A percentile compares a stretch with the other conserved stretches of the same genome.
These are phyloP conservation scores for Boletus holoroseus DNA, from an alignment of 1,284 basidiomycete genomes.

Conservation along the genomic window DNA sequence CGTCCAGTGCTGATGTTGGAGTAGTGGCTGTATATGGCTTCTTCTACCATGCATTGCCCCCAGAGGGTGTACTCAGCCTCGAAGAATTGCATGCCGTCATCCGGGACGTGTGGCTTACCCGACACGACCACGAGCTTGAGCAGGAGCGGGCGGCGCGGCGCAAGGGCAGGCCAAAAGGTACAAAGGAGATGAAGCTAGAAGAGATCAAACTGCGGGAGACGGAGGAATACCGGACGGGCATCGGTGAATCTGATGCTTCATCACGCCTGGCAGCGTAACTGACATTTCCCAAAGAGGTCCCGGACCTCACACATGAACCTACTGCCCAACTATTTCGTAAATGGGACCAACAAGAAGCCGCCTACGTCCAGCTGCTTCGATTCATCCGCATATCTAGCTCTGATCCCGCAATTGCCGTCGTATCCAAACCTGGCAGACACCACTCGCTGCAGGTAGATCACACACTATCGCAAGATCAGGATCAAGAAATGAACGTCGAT, in stretches of 20 bases:
- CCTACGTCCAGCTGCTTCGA: conserved; percentile 71
- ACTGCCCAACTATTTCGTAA: conserved; percentile 70
- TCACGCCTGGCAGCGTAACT: not conserved
- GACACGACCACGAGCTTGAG: conserved; percentile 66
- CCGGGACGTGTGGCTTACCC: conserved; percentile 65
- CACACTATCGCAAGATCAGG: conserved; percentile 7
- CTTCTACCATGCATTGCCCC: conserved; percentile 72
- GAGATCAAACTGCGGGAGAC: conserved; percentile 63
- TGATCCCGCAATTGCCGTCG: conserved; percentile 41
- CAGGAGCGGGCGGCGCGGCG: conserved; percentile 59
- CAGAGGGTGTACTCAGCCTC: conserved; percentile 57
- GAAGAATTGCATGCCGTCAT: conserved; percentile 67
- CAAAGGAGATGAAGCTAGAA: conserved; percentile 67
- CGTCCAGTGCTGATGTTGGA: conserved; percentile 2
- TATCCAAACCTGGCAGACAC: conserved; percentile 60
- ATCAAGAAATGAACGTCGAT: conserved; percentile 34
- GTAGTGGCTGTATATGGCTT: conserved; percentile 73
- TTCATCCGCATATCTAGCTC: conserved; percentile 67
- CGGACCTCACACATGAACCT: conserved; percentile 70
- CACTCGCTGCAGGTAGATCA: conserved; percentile 30
- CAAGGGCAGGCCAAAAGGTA: conserved; percentile 74
- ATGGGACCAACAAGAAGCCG: conserved; percentile 73
- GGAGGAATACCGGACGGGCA: conserved; percentile 75
- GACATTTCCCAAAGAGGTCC: conserved; percentile 55
- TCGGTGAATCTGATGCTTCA: conserved; percentile 52